Percentiles rank a stretch among this genome's conserved stretches.
Conservation (phyloP, 2,329 filamentous ascomycete genomes). For the Tolypocladium cylindrosporum region DNA sequence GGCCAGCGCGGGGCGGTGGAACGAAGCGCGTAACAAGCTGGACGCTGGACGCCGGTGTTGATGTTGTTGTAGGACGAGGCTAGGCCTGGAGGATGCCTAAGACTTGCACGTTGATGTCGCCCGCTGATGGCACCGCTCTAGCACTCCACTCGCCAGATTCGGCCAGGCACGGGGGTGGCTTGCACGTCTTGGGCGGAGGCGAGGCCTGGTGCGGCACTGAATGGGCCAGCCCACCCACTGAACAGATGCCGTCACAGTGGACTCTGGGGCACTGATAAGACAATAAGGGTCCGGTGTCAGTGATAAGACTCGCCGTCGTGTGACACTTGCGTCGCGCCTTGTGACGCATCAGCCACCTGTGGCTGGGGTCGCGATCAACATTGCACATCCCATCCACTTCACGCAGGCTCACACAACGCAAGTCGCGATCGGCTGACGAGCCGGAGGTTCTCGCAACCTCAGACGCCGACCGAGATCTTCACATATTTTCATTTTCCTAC, state of each 20-base stretch:
- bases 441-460: neutral
- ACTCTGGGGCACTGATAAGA: neutral
- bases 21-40: neutral
- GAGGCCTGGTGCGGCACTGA: neutral
- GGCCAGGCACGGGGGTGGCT: neutral
- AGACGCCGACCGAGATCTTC: neutral
- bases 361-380: neutral
- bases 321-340: neutral
- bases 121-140: neutral
- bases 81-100: neutral
- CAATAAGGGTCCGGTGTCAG: neutral
- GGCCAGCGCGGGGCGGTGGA: slow-evolving; percentile 6
- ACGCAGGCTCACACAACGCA: neutral
- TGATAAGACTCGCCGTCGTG: neutral
- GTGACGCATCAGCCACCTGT: neutral
- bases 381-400: neutral
- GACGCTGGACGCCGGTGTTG: neutral
- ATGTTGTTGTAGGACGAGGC: neutral
- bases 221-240: neutral
- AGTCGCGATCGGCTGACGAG: neutral
- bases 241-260: neutral
- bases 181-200: neutral
- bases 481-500: neutral
- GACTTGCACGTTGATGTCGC: neutral
- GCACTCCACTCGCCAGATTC: neutral